phyloP scores from a whole-genome alignment of 257 asterid genomes.

The Solanum arcanum region DNA sequence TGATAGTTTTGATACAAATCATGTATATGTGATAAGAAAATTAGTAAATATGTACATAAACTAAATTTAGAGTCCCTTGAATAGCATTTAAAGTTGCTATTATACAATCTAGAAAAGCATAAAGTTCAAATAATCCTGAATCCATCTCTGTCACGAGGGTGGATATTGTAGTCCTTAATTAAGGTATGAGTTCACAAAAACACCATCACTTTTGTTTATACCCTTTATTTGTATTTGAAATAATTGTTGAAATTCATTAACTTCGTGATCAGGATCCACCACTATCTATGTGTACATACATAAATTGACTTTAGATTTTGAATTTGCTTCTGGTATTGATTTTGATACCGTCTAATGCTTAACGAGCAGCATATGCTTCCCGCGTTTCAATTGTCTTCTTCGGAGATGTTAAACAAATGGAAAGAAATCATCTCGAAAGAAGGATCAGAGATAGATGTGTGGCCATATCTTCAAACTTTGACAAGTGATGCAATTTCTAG shows the following conservation, averaged over 20 bases:
- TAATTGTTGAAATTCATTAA: neutral
- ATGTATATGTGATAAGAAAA: neutral
- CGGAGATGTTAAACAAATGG: conserved; percentile 5
- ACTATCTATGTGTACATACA: neutral
- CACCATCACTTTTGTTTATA: neutral
- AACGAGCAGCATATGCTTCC: conserved; percentile 1
- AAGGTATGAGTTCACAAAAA: neutral
- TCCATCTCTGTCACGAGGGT: neutral
- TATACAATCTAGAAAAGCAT: neutral
- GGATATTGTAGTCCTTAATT: neutral
- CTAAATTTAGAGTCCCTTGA: neutral
- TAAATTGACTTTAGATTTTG: neutral
- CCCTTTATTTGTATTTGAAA: neutral
- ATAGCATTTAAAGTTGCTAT: neutral
- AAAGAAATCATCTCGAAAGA: neutral
- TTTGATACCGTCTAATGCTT: neutral
- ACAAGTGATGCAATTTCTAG: conserved; percentile 10
- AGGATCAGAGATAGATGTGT: conserved; percentile 5
- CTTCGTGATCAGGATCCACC: neutral
- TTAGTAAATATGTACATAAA: neutral
- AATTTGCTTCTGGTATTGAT: neutral
- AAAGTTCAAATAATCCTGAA: neutral
- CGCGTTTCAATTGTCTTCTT: neutral
- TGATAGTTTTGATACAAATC: neutral
- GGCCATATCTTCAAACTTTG: conserved; percentile 4